These are phyloP conservation scores for Lagerstroemia speciosa DNA, from an alignment of 345 rosid genomes.

Conservation along the genomic window DNA sequence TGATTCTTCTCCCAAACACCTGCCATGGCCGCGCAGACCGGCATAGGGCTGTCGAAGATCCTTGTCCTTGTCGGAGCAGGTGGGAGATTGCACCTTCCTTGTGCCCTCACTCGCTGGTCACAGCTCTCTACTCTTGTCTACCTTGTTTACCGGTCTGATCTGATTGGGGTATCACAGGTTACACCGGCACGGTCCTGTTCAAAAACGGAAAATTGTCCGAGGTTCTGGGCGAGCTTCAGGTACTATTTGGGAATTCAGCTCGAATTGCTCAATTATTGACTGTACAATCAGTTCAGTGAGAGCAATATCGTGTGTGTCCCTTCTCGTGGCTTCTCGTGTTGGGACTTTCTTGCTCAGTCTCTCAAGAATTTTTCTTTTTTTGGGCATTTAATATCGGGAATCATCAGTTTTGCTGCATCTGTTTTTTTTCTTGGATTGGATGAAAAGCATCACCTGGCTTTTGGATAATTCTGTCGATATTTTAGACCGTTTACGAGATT, in stretches of 20 bases:
- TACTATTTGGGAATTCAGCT: constrained; percentile 8
- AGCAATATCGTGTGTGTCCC: neutral
- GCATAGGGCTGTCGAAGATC: constrained; percentile 62
- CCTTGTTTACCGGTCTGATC: neutral
- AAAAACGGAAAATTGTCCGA: constrained; percentile 84
- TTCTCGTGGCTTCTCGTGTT: too few relatives aligned
- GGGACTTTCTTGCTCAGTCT: neutral
- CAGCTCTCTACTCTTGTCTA: neutral
- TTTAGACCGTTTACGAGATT: neutral
- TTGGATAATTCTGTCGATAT: neutral
- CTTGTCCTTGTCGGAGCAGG: constrained; percentile 82
- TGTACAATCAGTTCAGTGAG: neutral
- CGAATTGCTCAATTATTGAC: neutral
- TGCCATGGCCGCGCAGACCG: constrained; percentile 74
- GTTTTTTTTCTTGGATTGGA: neutral
- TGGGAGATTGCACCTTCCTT: constrained; percentile 1
- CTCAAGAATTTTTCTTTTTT: neutral
- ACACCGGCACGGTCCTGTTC: constrained; percentile 61
- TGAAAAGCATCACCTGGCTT: neutral
- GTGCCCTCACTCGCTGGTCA: neutral
- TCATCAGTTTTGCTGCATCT: too few relatives aligned
- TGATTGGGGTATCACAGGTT: constrained; percentile 34
- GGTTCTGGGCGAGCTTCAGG: constrained; percentile 70
- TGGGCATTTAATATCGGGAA: neutral
- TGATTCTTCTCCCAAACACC: neutral